A percentile compares a stretch with the other conserved stretches of the same genome.
Conservation (phyloP, 805 yeast species). For the Yarrowia phangngaensis region DNA sequence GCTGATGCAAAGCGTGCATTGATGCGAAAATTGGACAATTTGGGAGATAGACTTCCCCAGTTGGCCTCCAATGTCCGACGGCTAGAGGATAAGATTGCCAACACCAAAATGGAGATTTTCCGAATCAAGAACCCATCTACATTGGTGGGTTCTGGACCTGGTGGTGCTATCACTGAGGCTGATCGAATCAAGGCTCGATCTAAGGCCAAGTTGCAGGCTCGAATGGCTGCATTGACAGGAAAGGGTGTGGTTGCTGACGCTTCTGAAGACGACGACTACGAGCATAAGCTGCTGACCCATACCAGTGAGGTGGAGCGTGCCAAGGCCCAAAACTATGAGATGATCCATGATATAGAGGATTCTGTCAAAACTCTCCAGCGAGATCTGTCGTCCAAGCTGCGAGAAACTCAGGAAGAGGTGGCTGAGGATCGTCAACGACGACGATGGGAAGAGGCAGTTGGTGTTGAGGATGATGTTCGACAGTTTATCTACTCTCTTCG, state of each 20-base stretch:
- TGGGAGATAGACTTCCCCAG: slow-evolving; percentile 68
- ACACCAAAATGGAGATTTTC: slow-evolving; percentile 60
- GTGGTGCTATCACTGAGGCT: slow-evolving; percentile 78
- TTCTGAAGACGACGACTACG: slow-evolving; percentile 50
- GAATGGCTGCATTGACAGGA: slow-evolving; percentile 93
- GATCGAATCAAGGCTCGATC: slow-evolving; percentile 78
- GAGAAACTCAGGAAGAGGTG: slow-evolving; percentile 39
- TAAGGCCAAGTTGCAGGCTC: slow-evolving; percentile 70
- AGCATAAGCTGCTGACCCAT: slow-evolving; percentile 42
- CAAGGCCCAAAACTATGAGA: slow-evolving; percentile 52
- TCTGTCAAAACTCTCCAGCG: slow-evolving; percentile 63
- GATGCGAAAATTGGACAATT: slow-evolving; percentile 52
- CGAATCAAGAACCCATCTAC: slow-evolving; percentile 54
- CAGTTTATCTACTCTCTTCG: slow-evolving; percentile 55
- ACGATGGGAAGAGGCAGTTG: slow-evolving; percentile 80
- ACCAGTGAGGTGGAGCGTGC: slow-evolving; percentile 54
- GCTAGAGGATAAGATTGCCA: slow-evolving; percentile 65
- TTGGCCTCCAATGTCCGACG: slow-evolving; percentile 60
- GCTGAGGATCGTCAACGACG: slow-evolving; percentile 48
- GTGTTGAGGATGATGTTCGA: slow-evolving; percentile 65
- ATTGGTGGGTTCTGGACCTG: slow-evolving; percentile 77
- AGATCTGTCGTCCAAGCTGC: slow-evolving; percentile 46
- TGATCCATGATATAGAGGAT: slow-evolving; percentile 66
- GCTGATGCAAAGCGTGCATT: slow-evolving; percentile 48
- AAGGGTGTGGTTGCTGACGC: slow-evolving; percentile 48